These are phyloP conservation scores for Furcasterigmium sp. DNA, from an alignment of 2,329 filamentous ascomycete species.

Conservation along the genomic window DNA sequence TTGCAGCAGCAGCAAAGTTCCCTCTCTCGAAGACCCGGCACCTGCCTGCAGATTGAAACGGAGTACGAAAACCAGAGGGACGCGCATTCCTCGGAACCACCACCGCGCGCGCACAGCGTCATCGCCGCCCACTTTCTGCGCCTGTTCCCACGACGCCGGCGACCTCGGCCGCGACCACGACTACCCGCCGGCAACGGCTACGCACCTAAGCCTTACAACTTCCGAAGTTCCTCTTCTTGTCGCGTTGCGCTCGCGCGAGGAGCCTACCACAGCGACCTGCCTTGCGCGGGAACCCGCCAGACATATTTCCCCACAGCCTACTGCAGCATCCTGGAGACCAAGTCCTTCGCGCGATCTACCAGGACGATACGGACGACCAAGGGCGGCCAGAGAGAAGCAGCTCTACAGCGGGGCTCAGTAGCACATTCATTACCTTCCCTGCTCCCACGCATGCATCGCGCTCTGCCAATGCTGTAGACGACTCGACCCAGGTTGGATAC, in stretches of 20 bases:
- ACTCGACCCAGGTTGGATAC: constrained; percentile 20
- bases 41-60: not conserved
- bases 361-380: not conserved
- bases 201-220: not conserved
- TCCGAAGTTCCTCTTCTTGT: not conserved
- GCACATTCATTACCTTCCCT: constrained; percentile 3
- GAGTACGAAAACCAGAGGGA: not conserved
- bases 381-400: constrained; percentile 5
- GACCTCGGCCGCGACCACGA: not conserved
- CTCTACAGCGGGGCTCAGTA: constrained; percentile 3
- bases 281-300: constrained; percentile 20
- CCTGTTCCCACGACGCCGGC: not conserved
- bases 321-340: not conserved
- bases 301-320: constrained; percentile 42
- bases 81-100: too few relatives aligned
- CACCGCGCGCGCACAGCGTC: too few relatives aligned
- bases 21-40: too few relatives aligned
- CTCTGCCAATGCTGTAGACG: constrained; percentile 14
- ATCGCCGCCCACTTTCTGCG: not conserved
- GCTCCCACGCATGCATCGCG: constrained; percentile 7
- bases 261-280: constrained; percentile 17
- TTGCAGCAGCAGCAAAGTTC: not conserved
- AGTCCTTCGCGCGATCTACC: not conserved
- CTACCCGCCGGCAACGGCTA: not conserved
- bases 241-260: constrained; percentile 23